Conservation (phyloP, 2,329 filamentous ascomycete species). For the Ceratocystis colombiana region DNA sequence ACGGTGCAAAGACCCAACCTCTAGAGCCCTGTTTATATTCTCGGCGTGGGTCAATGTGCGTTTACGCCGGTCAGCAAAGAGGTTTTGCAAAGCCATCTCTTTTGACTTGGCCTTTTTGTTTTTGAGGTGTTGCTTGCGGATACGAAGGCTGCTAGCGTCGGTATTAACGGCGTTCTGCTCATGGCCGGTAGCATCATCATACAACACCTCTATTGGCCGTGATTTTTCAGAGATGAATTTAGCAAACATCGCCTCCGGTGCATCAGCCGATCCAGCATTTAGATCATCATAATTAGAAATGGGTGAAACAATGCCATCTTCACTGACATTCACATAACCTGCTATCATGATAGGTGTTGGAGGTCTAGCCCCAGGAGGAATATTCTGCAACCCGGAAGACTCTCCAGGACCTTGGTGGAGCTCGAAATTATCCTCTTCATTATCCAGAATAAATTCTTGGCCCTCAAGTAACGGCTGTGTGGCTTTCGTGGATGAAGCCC, state of each 20-base stretch:
- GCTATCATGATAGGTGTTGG: constrained; percentile 20
- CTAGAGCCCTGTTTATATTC: not conserved
- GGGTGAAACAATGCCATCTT: not conserved
- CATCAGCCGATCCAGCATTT: not conserved
- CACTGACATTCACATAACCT: constrained; percentile 11
- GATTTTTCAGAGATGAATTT: not conserved
- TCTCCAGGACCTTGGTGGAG: not conserved
- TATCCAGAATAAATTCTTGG: not conserved
- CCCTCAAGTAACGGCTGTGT: not conserved
- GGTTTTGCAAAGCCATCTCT: constrained; percentile 5
- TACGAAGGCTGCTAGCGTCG: not conserved
- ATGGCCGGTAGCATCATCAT: not conserved
- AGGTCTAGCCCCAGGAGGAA: constrained; percentile 15
- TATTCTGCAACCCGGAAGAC: not conserved
- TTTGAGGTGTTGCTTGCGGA: not conserved
- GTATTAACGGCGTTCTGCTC: not conserved
- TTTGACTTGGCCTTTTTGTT: constrained; percentile 11
- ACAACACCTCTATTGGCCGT: not conserved
- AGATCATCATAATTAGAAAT: no score
- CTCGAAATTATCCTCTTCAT: not conserved
- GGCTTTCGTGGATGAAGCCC: not conserved
- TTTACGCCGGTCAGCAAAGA: not conserved
- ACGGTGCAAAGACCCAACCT: constrained; percentile 11
- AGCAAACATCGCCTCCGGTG: not conserved
- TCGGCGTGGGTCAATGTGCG: not conserved